phyloP scores from a whole-genome alignment of 73 alveolate species.

The Strombidium stylifer region DNA sequence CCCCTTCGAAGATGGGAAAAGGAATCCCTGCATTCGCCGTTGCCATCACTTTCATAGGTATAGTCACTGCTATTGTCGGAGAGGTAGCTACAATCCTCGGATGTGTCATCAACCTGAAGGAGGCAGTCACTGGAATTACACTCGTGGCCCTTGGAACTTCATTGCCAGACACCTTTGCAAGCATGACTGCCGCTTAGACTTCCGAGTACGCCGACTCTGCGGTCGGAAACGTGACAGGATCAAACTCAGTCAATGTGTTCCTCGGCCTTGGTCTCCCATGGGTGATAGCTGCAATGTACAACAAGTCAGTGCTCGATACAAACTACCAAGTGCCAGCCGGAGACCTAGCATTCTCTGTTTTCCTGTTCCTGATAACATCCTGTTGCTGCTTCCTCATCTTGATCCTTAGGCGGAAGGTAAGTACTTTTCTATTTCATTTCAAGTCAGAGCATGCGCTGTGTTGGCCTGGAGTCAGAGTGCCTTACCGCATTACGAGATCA shows the following conservation, averaged over 20 bases:
- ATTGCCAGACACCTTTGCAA: conserved; percentile 72
- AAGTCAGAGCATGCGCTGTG: too few relatives aligned
- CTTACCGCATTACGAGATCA: too few relatives aligned
- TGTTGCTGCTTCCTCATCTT: too few relatives aligned
- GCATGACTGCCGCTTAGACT: conserved; percentile 65
- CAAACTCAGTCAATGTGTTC: conserved; percentile 59
- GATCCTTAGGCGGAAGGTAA: too few relatives aligned
- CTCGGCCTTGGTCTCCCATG: conserved; percentile 65
- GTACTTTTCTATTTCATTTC: too few relatives aligned
- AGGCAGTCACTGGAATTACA: conserved; percentile 61
- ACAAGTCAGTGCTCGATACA: too few relatives aligned
- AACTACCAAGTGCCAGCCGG: too few relatives aligned
- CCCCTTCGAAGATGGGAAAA: conserved; percentile 46
- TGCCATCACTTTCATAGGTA: conserved; percentile 53
- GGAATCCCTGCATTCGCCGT: conserved; percentile 71
- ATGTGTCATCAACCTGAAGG: conserved; percentile 62
- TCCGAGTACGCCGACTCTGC: conserved; percentile 71
- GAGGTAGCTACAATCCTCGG: conserved; percentile 70
- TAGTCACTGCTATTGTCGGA: conserved; percentile 53
- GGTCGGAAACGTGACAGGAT: conserved; percentile 65
- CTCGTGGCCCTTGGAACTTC: conserved; percentile 73
- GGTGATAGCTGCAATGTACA: conserved; percentile 44
- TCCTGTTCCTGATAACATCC: too few relatives aligned
- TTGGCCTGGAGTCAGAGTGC: too few relatives aligned
- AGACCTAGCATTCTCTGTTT: too few relatives aligned